A percentile compares a stretch with the other conserved stretches of the same genome.
phyloP scores from a whole-genome alignment of 2,329 filamentous ascomycete species.

The Colletotrichum chrysophilum region DNA sequence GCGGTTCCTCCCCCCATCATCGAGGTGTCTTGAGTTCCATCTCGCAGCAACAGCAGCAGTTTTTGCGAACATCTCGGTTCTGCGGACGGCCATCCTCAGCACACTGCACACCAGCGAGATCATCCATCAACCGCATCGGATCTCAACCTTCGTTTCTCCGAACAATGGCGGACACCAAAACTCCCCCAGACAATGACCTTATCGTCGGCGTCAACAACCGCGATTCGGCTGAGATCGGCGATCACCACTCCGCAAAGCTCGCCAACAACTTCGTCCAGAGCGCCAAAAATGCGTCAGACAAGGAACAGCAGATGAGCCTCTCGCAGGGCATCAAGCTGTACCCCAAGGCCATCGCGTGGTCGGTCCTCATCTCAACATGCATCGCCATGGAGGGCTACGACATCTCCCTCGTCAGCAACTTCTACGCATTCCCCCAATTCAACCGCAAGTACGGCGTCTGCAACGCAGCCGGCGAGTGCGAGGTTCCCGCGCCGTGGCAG shows the following conservation, averaged over 20 bases:
- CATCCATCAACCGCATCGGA: background rate
- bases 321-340: slow-evolving; percentile 81
- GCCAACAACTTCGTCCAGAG: slow-evolving; percentile 45
- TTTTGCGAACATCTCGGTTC: background rate
- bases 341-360: slow-evolving; percentile 86
- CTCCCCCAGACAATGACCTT: background rate
- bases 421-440: slow-evolving; percentile 68
- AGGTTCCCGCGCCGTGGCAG: slow-evolving; percentile 68
- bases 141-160: background rate
- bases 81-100: background rate
- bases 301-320: slow-evolving; percentile 74
- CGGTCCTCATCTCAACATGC: slow-evolving; percentile 84
- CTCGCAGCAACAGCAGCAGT: background rate
- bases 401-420: slow-evolving; percentile 80
- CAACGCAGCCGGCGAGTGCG: slow-evolving; percentile 49
- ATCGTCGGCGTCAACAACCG: slow-evolving; percentile 1
- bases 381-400: slow-evolving; percentile 95
- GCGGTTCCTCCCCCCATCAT: background rate
- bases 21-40: background rate
- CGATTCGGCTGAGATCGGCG: slow-evolving; percentile 5
- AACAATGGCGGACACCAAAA: slow-evolving; percentile 13
- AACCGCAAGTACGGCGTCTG: slow-evolving; percentile 61
- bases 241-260: slow-evolving; percentile 24
- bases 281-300: slow-evolving; percentile 58
- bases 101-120: too few species aligned